These are phyloP conservation scores for Sarocladium oryzae DNA, from an alignment of 2,329 filamentous ascomycete genomes.

Conservation along the genomic window DNA sequence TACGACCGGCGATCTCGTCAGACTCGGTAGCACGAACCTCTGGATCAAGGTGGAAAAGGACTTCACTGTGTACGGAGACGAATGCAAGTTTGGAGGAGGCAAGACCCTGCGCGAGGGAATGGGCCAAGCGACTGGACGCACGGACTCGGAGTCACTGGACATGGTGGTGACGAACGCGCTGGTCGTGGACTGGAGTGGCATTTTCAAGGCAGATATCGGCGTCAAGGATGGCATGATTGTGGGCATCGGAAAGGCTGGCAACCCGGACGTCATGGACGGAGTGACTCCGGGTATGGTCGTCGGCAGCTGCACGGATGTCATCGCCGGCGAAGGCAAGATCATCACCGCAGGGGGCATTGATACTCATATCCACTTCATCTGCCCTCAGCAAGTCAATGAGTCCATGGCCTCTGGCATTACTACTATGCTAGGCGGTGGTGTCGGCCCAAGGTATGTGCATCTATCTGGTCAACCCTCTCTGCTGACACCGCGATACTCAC, in stretches of 20 bases:
- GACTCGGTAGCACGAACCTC: slow-evolving; percentile 76
- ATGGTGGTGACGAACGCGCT: slow-evolving; percentile 85
- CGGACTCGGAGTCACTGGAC: slow-evolving; percentile 68
- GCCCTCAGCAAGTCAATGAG: slow-evolving; percentile 84
- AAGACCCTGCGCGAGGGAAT: slow-evolving; percentile 93
- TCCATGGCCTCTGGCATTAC: slow-evolving; percentile 81
- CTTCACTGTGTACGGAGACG: slow-evolving; percentile 77
- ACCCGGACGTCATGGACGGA: slow-evolving; percentile 94
- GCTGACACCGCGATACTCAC: slow-evolving; percentile 12
- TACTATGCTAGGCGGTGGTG: slow-evolving; percentile 84
- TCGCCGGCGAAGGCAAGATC: slow-evolving; percentile 86
- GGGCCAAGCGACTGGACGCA: slow-evolving; percentile 79
- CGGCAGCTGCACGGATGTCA: slow-evolving; percentile 83
- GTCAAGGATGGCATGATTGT: slow-evolving; percentile 82
- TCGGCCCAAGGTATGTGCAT: slow-evolving; percentile 66
- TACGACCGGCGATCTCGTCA: slow-evolving; percentile 78
- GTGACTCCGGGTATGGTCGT: slow-evolving; percentile 74
- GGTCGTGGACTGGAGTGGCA: slow-evolving; percentile 84
- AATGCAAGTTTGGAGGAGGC: slow-evolving; percentile 91
- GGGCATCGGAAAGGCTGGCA: slow-evolving; percentile 89
- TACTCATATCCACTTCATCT: slow-evolving; percentile 90
- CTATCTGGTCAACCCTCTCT: not conserved
- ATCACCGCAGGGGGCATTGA: slow-evolving; percentile 87
- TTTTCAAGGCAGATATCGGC: slow-evolving; percentile 95
- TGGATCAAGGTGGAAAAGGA: slow-evolving; percentile 91